Evolutionary conservation across 2,329 filamentous ascomycete species (phyloP).

Genomic region (Alternaria atra): DNA sequence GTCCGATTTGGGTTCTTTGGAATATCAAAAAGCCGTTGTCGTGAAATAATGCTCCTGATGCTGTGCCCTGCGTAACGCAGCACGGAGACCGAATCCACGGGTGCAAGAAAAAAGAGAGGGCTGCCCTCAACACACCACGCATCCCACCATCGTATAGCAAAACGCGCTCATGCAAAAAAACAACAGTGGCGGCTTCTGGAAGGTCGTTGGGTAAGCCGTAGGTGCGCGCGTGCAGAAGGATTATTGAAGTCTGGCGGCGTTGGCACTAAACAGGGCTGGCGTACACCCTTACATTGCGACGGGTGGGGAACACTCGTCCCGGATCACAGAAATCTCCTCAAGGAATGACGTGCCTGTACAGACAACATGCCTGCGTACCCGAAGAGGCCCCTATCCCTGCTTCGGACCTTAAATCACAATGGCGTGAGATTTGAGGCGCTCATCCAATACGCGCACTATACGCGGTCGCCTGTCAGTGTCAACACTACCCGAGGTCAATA

Average conservation of each 20-base stretch:
- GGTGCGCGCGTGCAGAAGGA: conserved; percentile 20
- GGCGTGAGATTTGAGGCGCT: conserved; percentile 16
- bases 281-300: conserved; percentile 14
- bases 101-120: not conserved
- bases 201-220: conserved; percentile 30
- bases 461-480: conserved; percentile 34
- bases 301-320: conserved; percentile 27
- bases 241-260: conserved; percentile 27
- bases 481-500: conserved; percentile 31
- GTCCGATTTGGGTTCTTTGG: conserved; percentile 14
- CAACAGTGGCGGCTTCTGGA: conserved; percentile 43
- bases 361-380: conserved; percentile 23
- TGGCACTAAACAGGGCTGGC: conserved; percentile 29
- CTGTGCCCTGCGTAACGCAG: conserved; percentile 21
- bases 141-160: conserved; percentile 10
- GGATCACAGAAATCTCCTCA: conserved; percentile 38
- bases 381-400: conserved; percentile 23
- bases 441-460: conserved; percentile 25
- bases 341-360: conserved; percentile 40
- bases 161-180: conserved; percentile 24
- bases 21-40: conserved; percentile 42
- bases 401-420: conserved; percentile 18
- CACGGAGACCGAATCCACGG: conserved; percentile 11
- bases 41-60: conserved; percentile 9
- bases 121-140: conserved; percentile 5